These are phyloP conservation scores for Picochlorum sp. DNA, from an alignment of 139 green algal species.

Conservation along the genomic window DNA sequence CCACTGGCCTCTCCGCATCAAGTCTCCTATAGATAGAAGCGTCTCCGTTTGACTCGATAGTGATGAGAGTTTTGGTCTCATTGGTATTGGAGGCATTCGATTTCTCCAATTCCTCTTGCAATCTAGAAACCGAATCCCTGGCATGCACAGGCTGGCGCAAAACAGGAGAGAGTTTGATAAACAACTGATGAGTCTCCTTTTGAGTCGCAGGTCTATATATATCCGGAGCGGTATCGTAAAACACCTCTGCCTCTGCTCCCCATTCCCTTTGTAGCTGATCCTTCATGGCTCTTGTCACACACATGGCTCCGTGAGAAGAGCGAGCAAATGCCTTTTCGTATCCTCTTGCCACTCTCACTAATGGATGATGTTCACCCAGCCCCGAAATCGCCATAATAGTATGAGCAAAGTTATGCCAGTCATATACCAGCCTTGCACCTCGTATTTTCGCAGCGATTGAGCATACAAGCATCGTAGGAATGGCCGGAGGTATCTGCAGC, in stretches of 20 bases:
- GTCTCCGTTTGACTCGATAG: no score
- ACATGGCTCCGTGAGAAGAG: constrained; percentile 46
- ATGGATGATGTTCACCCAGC: constrained; percentile 28
- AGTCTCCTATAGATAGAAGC: background rate
- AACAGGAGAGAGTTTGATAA: background rate
- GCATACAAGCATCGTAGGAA: constrained; percentile 74
- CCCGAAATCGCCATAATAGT: constrained; percentile 68
- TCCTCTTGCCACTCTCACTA: constrained; percentile 40
- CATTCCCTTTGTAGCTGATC: constrained; percentile 50
- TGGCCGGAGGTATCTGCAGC: constrained; percentile 80
- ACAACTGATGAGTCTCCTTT: constrained; percentile 23
- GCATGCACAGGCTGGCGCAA: no score
- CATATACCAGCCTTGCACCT: constrained; percentile 57
- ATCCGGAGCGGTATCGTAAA: constrained; percentile 76
- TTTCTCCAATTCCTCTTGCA: no score
- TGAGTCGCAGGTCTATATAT: constrained; percentile 50
- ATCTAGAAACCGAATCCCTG: no score
- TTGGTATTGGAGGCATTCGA: no score
- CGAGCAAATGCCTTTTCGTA: constrained; percentile 55
- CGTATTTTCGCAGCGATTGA: constrained; percentile 48
- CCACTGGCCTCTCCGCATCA: constrained; percentile 40
- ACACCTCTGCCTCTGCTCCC: constrained; percentile 61
- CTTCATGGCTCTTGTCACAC: constrained; percentile 80
- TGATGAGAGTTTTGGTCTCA: no score
- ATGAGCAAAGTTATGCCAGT: constrained; percentile 96